Conservation (phyloP, 805 yeast genomes). For the Pichia paraexigua region DNA sequence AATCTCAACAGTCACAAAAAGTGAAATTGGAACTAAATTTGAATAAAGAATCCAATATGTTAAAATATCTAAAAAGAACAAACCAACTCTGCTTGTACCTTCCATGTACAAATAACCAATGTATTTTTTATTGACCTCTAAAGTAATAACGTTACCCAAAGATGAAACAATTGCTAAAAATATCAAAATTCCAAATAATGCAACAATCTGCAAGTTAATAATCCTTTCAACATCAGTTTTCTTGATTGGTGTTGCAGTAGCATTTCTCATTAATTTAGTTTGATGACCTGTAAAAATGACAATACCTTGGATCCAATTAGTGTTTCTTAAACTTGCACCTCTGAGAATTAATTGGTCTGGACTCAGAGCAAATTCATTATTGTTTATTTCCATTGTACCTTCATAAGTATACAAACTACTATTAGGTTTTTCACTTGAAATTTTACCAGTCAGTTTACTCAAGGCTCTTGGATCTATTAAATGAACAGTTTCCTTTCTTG, state of each 20-base stretch:
- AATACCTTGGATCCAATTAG: slow-evolving; percentile 90
- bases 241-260: slow-evolving; percentile 97
- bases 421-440: slow-evolving; percentile 87
- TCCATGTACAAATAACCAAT: slow-evolving; percentile 61
- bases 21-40: slow-evolving; percentile 92
- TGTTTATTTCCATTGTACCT: slow-evolving; percentile 65
- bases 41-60: slow-evolving; percentile 97
- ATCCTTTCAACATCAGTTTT: slow-evolving; percentile 95
- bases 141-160: slow-evolving; percentile 75
- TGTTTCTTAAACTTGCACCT: slow-evolving; percentile 93
- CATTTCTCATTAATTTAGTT: slow-evolving; percentile 95
- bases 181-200: slow-evolving; percentile 73
- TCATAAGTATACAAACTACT: slow-evolving; percentile 91
- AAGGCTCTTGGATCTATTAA: slow-evolving; percentile 60
- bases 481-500: slow-evolving; percentile 67
- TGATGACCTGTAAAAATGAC: slow-evolving; percentile 97
- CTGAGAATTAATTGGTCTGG: slow-evolving; percentile 90
- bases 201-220: slow-evolving; percentile 86
- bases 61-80: slow-evolving; percentile 79
- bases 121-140: slow-evolving; percentile 42
- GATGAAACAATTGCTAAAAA: slow-evolving; percentile 73
- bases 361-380: slow-evolving; percentile 56
- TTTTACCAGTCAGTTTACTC: slow-evolving; percentile 44
- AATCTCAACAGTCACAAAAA: slow-evolving; percentile 92
- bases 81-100: slow-evolving; percentile 56